phyloP scores from a whole-genome alignment of 139 green algal species.

The Zygnema circumcarinatum region DNA sequence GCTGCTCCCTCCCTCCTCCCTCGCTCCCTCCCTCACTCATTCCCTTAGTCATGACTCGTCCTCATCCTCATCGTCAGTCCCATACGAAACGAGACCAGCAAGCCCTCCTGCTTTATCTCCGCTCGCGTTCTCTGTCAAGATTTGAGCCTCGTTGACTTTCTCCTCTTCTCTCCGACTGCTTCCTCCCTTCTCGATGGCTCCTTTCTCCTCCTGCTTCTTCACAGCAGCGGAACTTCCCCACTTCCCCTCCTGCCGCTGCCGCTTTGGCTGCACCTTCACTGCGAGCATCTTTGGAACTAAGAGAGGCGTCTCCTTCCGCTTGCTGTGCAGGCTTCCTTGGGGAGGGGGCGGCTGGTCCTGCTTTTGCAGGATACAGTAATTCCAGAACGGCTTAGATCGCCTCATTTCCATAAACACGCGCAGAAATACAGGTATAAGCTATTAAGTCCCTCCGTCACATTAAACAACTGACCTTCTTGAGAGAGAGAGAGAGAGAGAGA shows the following conservation, averaged over 20 bases:
- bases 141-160: background rate
- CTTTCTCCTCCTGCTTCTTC: background rate
- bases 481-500: background rate
- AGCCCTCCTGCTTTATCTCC: background rate
- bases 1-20: too few species aligned
- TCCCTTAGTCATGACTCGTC: background rate
- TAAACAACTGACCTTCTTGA: background rate
- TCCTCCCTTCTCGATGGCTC: background rate
- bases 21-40: background rate
- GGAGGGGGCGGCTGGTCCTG: background rate
- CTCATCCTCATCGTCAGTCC: constrained; percentile 10
- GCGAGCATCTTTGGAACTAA: background rate
- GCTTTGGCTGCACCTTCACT: background rate
- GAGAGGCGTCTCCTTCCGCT: background rate
- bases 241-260: background rate
- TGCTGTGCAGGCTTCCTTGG: background rate
- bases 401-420: background rate
- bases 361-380: background rate
- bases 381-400: too few species aligned
- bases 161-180: background rate
- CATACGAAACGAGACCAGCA: constrained; percentile 2
- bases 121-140: background rate
- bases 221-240: background rate
- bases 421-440: background rate
- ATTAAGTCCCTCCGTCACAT: background rate